phyloP scores from a whole-genome alignment of 108 stramenopile species.

The Fistulifera pelliculosa region DNA sequence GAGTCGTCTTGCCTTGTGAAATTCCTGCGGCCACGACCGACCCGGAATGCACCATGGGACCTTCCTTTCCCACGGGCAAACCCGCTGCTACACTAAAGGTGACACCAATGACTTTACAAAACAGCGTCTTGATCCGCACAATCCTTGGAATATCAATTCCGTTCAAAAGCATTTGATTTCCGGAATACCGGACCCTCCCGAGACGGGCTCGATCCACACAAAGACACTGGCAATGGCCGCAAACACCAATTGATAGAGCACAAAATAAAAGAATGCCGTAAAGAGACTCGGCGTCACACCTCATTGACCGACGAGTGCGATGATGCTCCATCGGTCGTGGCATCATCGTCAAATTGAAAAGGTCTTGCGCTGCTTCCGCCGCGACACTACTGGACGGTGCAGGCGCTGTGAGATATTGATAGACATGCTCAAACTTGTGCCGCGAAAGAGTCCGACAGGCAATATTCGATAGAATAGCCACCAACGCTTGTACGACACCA shows the following conservation, averaged over 20 bases:
- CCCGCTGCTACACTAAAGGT: slow-evolving; percentile 89
- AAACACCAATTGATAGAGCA: slow-evolving; percentile 73
- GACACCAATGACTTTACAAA: slow-evolving; percentile 92
- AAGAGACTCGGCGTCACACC: slow-evolving; percentile 25
- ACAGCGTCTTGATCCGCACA: slow-evolving; percentile 85
- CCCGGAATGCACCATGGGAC: slow-evolving; percentile 89
- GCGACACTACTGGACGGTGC: slow-evolving; percentile 5
- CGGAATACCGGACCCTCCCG: slow-evolving; percentile 93
- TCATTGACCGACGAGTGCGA: slow-evolving; percentile 23
- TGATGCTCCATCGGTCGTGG: slow-evolving; percentile 2
- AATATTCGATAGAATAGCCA: slow-evolving; percentile 63
- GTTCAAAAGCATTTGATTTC: slow-evolving; percentile 98
- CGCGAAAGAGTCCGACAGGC: slow-evolving; percentile 29
- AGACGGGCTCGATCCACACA: slow-evolving; percentile 84
- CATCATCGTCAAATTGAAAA: slow-evolving; percentile 31
- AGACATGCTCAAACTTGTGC: slow-evolving; percentile 64
- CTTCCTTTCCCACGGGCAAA: slow-evolving; percentile 96
- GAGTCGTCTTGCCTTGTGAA: slow-evolving; percentile 75
- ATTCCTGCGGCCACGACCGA: slow-evolving; percentile 78
- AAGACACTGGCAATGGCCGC: slow-evolving; percentile 70
- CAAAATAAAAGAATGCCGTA: slow-evolving; percentile 64
- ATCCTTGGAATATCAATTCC: slow-evolving; percentile 87
- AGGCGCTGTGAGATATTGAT: slow-evolving; percentile 41
- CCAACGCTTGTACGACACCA: slow-evolving; percentile 68
- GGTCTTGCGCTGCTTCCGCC: slow-evolving; percentile 3